phyloP scores from a whole-genome alignment of 2,329 filamentous ascomycete genomes.

The Colletotrichum truncatum region DNA sequence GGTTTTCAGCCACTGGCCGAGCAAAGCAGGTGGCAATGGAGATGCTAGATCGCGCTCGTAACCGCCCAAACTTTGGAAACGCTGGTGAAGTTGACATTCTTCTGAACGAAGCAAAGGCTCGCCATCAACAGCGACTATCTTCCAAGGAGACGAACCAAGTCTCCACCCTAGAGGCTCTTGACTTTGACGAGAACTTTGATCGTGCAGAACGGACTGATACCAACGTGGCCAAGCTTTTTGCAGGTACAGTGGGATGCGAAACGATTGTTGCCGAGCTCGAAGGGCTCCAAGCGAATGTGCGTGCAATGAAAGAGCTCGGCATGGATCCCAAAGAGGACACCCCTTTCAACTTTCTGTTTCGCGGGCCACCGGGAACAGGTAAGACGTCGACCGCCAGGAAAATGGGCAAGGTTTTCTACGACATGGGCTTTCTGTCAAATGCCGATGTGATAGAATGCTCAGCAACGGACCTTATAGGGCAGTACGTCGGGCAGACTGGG shows the following conservation, averaged over 20 bases:
- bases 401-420: conserved; percentile 75
- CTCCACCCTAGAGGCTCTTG: conserved; percentile 44
- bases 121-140: conserved; percentile 30
- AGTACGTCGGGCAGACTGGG: conserved; percentile 75
- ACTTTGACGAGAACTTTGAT: conserved; percentile 70
- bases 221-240: conserved; percentile 64
- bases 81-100: conserved; percentile 79
- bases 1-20: conserved; percentile 58
- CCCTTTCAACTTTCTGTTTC: conserved; percentile 76
- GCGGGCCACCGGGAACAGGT: conserved; percentile 73
- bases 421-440: conserved; percentile 73
- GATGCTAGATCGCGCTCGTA: conserved; percentile 68
- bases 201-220: conserved; percentile 56
- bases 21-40: conserved; percentile 66
- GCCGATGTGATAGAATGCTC: conserved; percentile 73
- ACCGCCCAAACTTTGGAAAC: conserved; percentile 75
- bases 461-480: conserved; percentile 72
- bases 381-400: conserved; percentile 79
- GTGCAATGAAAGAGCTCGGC: conserved; percentile 57
- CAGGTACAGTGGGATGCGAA: conserved; percentile 67
- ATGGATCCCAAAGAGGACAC: conserved; percentile 67
- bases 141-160: conserved; percentile 16
- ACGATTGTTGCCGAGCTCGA: conserved; percentile 61
- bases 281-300: conserved; percentile 61
- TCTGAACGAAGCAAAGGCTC: conserved; percentile 51